Percentiles rank a stretch among this genome's conserved stretches.
Evolutionary conservation across 2,329 filamentous ascomycete genomes (phyloP).

Genomic region (Diaporthe caulivora): DNA sequence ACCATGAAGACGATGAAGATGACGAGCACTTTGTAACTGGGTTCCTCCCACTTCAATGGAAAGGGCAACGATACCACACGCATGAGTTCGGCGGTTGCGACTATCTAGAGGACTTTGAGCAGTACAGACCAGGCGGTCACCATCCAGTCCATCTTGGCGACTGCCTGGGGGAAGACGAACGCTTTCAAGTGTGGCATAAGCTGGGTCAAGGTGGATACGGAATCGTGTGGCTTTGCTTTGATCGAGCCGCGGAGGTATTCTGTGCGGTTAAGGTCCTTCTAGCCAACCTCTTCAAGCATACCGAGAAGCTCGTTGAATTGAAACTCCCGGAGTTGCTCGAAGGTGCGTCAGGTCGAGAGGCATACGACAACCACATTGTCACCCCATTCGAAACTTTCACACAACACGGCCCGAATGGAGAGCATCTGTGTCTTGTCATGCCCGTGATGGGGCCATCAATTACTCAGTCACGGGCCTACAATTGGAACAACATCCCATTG

Average conservation of each 20-base stretch:
- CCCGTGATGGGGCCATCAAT: not conserved
- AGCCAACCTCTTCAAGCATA: not conserved
- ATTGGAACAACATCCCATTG: not conserved
- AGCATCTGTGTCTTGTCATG: not conserved
- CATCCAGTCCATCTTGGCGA: not conserved
- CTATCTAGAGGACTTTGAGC: not conserved
- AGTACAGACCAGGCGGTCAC: not conserved
- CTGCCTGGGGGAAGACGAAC: not conserved
- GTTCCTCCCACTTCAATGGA: not conserved
- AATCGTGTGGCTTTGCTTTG: not conserved
- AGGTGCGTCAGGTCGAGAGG: not conserved
- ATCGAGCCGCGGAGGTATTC: not conserved
- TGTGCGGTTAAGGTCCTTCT: not conserved
- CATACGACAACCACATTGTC: not conserved
- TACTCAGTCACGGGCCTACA: not conserved
- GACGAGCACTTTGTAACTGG: too few species aligned
- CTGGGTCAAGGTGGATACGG: not conserved
- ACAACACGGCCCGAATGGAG: not conserved
- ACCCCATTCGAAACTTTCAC: not conserved
- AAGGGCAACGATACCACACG: not conserved
- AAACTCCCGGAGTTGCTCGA: not conserved
- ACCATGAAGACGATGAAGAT: not conserved
- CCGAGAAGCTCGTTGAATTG: not conserved
- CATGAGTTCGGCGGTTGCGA: not conserved
- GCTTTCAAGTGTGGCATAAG: constrained; percentile 5